Evolutionary conservation across 345 rosid genomes (phyloP).

Genomic region (Rhodamnia rubescens): DNA sequence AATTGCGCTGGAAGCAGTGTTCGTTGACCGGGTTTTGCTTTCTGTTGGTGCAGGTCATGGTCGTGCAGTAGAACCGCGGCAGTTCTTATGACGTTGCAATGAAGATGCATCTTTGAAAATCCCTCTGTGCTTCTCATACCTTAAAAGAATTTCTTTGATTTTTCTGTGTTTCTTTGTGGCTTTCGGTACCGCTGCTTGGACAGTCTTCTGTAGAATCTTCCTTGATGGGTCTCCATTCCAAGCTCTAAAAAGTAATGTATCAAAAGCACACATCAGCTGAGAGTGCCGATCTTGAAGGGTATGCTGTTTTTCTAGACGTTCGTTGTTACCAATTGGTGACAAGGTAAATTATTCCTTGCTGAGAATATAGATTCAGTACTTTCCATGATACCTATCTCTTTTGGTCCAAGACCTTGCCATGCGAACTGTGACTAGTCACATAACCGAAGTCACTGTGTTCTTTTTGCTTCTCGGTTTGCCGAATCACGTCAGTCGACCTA

Average conservation of each 20-base stretch:
- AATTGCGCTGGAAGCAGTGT: slow-evolving; percentile 24
- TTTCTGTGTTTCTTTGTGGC: slow-evolving; percentile 22
- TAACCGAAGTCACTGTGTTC: not conserved
- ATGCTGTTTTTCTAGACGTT: not conserved
- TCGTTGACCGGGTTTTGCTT: slow-evolving; percentile 9
- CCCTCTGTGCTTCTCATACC: slow-evolving; percentile 34
- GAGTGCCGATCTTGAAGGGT: not conserved
- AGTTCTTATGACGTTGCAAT: slow-evolving; percentile 11
- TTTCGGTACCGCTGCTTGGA: slow-evolving; percentile 19
- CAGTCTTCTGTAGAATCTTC: slow-evolving; percentile 32
- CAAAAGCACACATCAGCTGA: not conserved
- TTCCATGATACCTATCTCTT: not conserved
- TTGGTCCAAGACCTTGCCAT: not conserved
- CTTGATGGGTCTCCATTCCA: slow-evolving; percentile 33
- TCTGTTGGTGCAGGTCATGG: slow-evolving; percentile 23
- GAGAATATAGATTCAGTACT: not conserved
- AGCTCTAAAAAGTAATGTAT: slow-evolving; percentile 12
- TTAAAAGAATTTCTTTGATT: slow-evolving; percentile 11
- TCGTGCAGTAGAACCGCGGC: slow-evolving; percentile 34
- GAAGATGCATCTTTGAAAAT: slow-evolving; percentile 21
- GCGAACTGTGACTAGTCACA: not conserved
- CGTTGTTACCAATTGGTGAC: not conserved
- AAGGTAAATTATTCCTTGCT: not conserved
- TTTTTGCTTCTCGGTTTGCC: no score
- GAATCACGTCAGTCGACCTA: no score